Evolutionary conservation across 768 basidiomycete genomes (phyloP).

Genomic region (Boletus patriciae): DNA sequence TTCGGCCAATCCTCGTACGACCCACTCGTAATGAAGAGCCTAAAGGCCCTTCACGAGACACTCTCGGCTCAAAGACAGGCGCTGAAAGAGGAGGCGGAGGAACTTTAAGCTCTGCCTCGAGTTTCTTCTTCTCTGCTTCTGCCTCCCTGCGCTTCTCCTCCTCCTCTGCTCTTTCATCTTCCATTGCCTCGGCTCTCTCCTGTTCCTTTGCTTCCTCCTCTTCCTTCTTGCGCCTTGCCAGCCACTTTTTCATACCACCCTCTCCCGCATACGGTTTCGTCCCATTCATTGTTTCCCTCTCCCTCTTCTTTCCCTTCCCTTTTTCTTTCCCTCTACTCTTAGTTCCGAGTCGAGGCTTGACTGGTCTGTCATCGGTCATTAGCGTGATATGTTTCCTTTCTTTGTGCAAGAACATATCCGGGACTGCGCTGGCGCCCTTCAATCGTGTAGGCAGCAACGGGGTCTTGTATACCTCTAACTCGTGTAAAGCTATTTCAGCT

Average conservation of each 20-base stretch:
- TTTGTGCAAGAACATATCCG: conserved; percentile 64
- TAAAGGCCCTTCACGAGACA: conserved; percentile 18
- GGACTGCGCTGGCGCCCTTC: conserved; percentile 43
- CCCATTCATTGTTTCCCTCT: conserved; percentile 43
- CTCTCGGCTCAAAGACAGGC: conserved; percentile 23
- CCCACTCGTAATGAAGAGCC: conserved; percentile 66
- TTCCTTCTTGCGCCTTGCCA: conserved; percentile 62
- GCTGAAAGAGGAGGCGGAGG: conserved; percentile 16
- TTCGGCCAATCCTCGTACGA: conserved; percentile 53
- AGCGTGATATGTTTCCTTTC: conserved; percentile 44
- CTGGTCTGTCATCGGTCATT: conserved; percentile 60
- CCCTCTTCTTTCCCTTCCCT: conserved; percentile 36
- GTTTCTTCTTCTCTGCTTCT: conserved; percentile 18
- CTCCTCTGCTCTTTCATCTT: conserved; percentile 35
- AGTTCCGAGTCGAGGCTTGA: conserved; percentile 49
- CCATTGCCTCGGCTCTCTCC: conserved; percentile 36
- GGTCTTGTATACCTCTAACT: conserved; percentile 76
- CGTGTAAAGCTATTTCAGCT: conserved; percentile 67
- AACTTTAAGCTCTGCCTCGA: conserved; percentile 18
- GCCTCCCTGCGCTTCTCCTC: conserved; percentile 23
- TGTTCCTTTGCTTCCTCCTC: conserved; percentile 46
- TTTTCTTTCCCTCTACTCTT: conserved; percentile 38
- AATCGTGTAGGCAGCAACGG: conserved; percentile 67
- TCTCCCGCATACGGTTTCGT: conserved; percentile 79
- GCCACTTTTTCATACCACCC: conserved; percentile 75